Evolutionary conservation across 2,329 filamentous ascomycete species (phyloP), one percentile per base, ranked within the genome.

Genomic region (Elsinoe batatas): DNA sequence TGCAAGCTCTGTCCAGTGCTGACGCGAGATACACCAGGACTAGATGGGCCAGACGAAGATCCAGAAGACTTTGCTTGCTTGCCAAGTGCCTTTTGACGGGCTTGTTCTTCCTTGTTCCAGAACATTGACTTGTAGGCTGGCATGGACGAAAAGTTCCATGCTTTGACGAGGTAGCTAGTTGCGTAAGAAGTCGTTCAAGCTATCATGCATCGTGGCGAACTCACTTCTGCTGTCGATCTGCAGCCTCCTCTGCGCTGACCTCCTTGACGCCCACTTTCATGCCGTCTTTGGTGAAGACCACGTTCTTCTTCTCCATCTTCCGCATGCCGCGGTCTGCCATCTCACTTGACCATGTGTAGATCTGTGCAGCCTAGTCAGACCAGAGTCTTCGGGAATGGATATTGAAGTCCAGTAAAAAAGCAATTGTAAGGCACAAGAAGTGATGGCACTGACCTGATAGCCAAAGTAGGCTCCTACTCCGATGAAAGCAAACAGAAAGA

Each of bases 211-310:
- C 13, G 49, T 32, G 54, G 26, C 17, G n/a, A 40, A 61, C 65
- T 57, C 57, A 70, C 68, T 64, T 81, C 72, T 91, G 87, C 15
- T 86, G 89, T 64, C 75, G 76, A 63, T 90, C 87, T 64, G 87
- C 80, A 66, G 88, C 88, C 47, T 79, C 80, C 71, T 90, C 87
- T 54, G 79, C 78, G 61, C 78, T 77, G 50, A 85, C 70, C 58
- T 88, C 77, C 71, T 84, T 85, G 59, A 91, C 79, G 49, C 83
- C 83, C 43, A 91, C 84, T 58, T 78, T 78, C 64, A 80, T 58
- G 56, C 87, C 87, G 56, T 89, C 86, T 67, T 87, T 88, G 37
- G 83, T 84, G 69, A 89, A 86, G 38, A 82, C 75, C 56, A 91
- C 79, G 67, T 90, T 85, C 73, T 85, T 87, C 72, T 81, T 81